A percentile compares a stretch with the other conserved stretches of the same genome.
These are phyloP conservation scores for Pleurotus eryngii DNA, from an alignment of 768 basidiomycete genomes.

Conservation along the genomic window DNA sequence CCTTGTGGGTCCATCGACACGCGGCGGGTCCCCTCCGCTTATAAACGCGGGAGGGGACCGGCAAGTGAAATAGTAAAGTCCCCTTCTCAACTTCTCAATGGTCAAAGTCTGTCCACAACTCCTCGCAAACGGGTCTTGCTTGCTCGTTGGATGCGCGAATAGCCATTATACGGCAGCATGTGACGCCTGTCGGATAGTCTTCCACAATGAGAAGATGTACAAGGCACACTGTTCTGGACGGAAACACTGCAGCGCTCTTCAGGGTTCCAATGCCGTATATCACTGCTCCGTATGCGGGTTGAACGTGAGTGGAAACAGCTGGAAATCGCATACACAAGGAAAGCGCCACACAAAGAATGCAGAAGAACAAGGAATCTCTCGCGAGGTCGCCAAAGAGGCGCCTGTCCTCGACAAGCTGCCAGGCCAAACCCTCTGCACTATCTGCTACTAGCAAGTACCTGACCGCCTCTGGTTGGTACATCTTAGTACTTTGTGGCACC, in stretches of 20 bases:
- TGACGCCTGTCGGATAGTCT: constrained; percentile 30
- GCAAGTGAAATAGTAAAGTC: background rate
- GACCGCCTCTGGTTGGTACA: constrained; percentile 32
- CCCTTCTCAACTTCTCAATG: constrained; percentile 4
- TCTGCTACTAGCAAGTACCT: constrained; percentile 24
- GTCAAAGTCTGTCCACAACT: constrained; percentile 1
- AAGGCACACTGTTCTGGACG: constrained; percentile 24
- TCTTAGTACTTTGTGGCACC: constrained; percentile 25
- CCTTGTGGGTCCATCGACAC: background rate
- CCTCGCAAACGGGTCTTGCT: constrained; percentile 2
- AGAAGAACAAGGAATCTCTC: constrained; percentile 14
- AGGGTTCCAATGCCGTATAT: constrained; percentile 15
- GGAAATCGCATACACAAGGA: constrained; percentile 22
- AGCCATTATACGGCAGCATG: constrained; percentile 5
- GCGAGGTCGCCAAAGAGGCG: constrained; percentile 28
- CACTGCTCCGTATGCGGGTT: constrained; percentile 31
- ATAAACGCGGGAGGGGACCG: background rate
- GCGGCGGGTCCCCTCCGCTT: background rate
- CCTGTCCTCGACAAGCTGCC: constrained; percentile 13
- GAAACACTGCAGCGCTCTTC: constrained; percentile 25
- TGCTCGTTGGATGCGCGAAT: constrained; percentile 13
- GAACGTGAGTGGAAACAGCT: constrained; percentile 19
- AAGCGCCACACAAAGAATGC: constrained; percentile 18
- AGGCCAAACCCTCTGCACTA: constrained; percentile 20
- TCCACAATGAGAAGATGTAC: constrained; percentile 18